Percentiles rank a stretch among this genome's conserved stretches.
These are phyloP conservation scores for Phaeoacremonium minimum DNA, from an alignment of 2,329 filamentous ascomycete genomes.

Conservation along the genomic window DNA sequence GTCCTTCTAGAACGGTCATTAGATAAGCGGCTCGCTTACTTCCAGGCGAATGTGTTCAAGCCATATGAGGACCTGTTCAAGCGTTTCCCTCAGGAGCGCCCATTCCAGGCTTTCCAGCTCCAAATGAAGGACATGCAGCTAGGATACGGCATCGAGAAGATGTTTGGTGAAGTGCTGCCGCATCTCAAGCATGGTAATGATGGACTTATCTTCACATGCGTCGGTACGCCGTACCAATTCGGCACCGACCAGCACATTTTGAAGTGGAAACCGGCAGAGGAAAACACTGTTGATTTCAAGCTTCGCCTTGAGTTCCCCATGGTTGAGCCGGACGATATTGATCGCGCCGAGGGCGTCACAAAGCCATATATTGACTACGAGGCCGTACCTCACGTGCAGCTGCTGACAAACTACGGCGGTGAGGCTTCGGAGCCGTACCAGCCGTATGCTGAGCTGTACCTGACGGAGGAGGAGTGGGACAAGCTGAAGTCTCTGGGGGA, in stretches of 20 bases:
- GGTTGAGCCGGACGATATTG: constrained; percentile 62
- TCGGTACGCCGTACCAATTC: constrained; percentile 77
- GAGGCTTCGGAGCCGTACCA: constrained; percentile 51
- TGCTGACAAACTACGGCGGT: constrained; percentile 66
- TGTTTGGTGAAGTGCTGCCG: constrained; percentile 85
- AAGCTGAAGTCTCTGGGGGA: constrained; percentile 67
- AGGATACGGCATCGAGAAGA: constrained; percentile 83
- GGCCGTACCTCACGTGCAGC: constrained; percentile 65
- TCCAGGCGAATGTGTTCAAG: constrained; percentile 70
- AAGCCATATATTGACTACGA: constrained; percentile 74
- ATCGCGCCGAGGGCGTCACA: constrained; percentile 61
- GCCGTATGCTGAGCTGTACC: constrained; percentile 60
- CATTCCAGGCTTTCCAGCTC: constrained; percentile 72
- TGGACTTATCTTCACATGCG: constrained; percentile 96
- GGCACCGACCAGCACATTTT: constrained; percentile 92
- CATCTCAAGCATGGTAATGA: constrained; percentile 89
- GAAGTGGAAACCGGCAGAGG: constrained; percentile 95
- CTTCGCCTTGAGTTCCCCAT: constrained; percentile 72
- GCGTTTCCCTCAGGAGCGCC: constrained; percentile 64
- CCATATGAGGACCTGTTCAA: constrained; percentile 63
- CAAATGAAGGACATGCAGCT: constrained; percentile 88
- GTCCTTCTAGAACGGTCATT: constrained; percentile 74
- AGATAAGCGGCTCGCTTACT: constrained; percentile 85
- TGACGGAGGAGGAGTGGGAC: constrained; percentile 81
- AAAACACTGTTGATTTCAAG: constrained; percentile 93